Base-by-base conservation (phyloP, 1,284 basidiomycete genomes). In the Cryptococcus sp. region DNA sequence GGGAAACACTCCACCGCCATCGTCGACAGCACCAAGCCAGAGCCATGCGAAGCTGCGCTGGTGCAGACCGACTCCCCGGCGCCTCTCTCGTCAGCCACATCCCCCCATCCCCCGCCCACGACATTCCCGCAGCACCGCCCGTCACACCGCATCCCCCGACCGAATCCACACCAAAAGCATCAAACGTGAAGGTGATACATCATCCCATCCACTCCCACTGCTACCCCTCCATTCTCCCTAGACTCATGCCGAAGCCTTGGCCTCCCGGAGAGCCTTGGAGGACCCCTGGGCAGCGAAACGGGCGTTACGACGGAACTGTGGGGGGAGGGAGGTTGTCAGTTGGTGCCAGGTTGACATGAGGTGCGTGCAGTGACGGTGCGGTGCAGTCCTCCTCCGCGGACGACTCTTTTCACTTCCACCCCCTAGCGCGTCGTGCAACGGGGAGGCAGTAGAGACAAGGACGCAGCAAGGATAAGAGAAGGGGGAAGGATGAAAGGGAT, bases 281-380 rank as follows among this genome's bases (percentile, higher is more conserved):
- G 77, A 74, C 62, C 77, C 77, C 61, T 71, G 70, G 56, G 74
- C 72, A 57, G 77, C 77, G 72, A 63, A 78, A 67, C 73, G 71
- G 56, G 74, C 71, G 76, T 79, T 79, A 65, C 77, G 75, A 63
- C 77, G 75, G 77, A 79, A 79, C 77, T 78, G 63, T 21, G 24
- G 21, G 38, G 20, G 23, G 39, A 28, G n/a, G 37, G 39, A 53
- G 46, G 42, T 35, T 28, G n/a, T 49, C 44, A 28, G 24, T 46
- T 33, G 28, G 28, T 44, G 42, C 20, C 42, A 5, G 42, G 42
- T 12, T 33, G 28, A 5, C 5, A 33, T 33, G 9, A 9, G 28
- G 4, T 33, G 28, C 9, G 20, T 46, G 45, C 20, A 20, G 16
- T 46, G 18, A 21, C 45, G 16, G 15, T 16, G 45, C 45, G 24